Conservation (phyloP, 176 grass and related monocot genomes). For the Carex parvula region DNA sequence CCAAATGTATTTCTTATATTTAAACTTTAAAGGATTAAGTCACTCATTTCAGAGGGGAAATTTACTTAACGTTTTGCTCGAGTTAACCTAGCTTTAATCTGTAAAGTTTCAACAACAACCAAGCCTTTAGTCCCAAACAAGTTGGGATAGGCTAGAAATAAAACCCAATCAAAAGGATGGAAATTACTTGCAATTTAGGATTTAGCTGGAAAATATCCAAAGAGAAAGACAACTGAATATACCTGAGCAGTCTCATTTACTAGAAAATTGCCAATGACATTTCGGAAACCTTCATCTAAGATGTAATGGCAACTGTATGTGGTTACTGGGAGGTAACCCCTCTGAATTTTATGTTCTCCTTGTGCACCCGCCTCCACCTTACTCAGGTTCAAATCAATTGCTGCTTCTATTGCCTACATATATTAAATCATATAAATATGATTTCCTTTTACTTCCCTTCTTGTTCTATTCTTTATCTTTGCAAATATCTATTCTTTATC, state of each 20-base stretch:
- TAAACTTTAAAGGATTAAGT: not conserved
- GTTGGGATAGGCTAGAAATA: too few relatives aligned
- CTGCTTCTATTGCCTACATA: conserved; percentile 88
- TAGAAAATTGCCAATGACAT: conserved; percentile 67
- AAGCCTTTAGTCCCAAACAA: too few relatives aligned
- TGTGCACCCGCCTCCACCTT: conserved; percentile 95
- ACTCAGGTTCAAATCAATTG: conserved; percentile 82
- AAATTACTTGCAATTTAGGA: not conserved
- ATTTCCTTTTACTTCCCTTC: not conserved
- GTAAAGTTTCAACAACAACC: conserved; percentile 1
- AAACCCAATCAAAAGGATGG: not conserved
- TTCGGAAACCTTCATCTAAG: conserved; percentile 65
- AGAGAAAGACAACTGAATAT: conserved; percentile 26
- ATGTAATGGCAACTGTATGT: conserved; percentile 91
- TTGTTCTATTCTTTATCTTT: not conserved
- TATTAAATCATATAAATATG: not conserved
- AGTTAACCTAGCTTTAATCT: not conserved
- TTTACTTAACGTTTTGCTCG: not conserved
- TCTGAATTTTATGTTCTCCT: conserved; percentile 97
- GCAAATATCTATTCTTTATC: too few relatives aligned
- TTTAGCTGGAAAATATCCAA: not conserved
- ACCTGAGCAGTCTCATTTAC: conserved; percentile 70
- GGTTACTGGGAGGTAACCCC: conserved; percentile 91
- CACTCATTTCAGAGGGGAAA: not conserved
- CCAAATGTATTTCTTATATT: not conserved